Conservation (phyloP, 73 alveolate species). For the Halteria grandinella region DNA sequence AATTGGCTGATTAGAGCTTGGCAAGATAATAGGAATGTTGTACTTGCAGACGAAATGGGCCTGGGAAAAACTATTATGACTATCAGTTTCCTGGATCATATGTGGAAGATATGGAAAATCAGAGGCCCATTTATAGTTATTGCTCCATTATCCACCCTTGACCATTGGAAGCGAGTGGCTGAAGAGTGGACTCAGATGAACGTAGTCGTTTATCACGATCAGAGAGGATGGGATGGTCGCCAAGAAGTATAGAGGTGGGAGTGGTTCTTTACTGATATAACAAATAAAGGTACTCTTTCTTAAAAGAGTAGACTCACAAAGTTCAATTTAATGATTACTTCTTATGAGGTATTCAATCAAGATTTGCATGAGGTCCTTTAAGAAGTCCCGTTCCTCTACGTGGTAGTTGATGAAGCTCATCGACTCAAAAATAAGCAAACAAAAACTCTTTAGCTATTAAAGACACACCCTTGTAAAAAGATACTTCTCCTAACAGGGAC, state of each 20-base stretch:
- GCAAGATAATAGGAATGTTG: conserved; percentile 59
- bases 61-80: conserved; percentile 86
- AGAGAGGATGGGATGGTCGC: conserved; percentile 70
- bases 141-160: conserved; percentile 76
- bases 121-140: conserved; percentile 80
- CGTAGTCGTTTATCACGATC: conserved; percentile 72
- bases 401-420: conserved; percentile 95
- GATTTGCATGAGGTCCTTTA: conserved; percentile 73
- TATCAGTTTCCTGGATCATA: conserved; percentile 66
- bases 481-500: conserved; percentile 82
- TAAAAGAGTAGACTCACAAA: conserved; percentile 61
- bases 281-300: conserved; percentile 61
- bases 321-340: conserved; percentile 73
- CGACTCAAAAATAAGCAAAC: conserved; percentile 88
- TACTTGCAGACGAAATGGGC: conserved; percentile 87
- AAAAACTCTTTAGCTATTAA: conserved; percentile 77
- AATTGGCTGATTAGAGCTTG: conserved; percentile 79
- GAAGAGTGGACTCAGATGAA: conserved; percentile 79
- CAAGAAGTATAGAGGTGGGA: conserved; percentile 59
- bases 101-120: conserved; percentile 33
- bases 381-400: conserved; percentile 76
- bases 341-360: conserved; percentile 84
- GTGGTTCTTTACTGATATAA: conserved; percentile 65
- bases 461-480: conserved; percentile 77
- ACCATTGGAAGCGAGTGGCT: conserved; percentile 76